Evolutionary conservation across 2,329 filamentous ascomycete species (phyloP), one percentile per base, ranked within the genome.

Genomic region (Pseudogymnoascus sp.): DNA sequence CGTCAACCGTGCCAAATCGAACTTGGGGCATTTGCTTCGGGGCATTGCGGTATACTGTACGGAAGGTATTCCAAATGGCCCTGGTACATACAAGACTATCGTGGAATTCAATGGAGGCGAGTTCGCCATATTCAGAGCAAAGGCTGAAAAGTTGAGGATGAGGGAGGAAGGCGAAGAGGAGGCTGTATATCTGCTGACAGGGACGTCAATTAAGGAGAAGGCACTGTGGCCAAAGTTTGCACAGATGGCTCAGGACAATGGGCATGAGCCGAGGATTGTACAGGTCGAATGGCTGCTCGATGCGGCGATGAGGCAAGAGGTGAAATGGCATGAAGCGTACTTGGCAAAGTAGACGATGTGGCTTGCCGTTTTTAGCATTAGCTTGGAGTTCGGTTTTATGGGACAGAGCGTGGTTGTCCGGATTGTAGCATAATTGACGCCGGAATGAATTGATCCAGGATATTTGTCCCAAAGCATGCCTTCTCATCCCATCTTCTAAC

Each of bases 271-370:
- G 2, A 82, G 89, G 61, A 87, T 99, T 41, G 91, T 97, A 24
- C 84, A 84, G 56, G 84, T 89, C 2, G 93, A 99, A 72, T 99
- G 95, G 95, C 75, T 99, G 70, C 78, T 99, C 63, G 89, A 93
- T 71, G 87, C 92, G 65, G 91, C 91, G 4, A 93, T 99, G 90
- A 86, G 85, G 70, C 95, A 99, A 76, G 82, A 91, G 75, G 78
- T 95, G 66, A 79, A 80, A n/a, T 88, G 86, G 75, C 80, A 86
- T 63, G 78, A 86, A 41, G 83, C 81, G 68, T 91, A 90, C 72
- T 73, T 86, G 61, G 61, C 43, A 35, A 19, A 37, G 11, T 41
- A 53, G 41, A 22, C 3, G 7, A 16, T 50, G 14, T 50, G 24
- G 11, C n/a, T 28, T 50, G 43, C 24, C 24, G 43, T 50, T 28